Base-by-base conservation (phyloP, 1,284 basidiomycete species). In the Apiotrichum montevideense region DNA sequence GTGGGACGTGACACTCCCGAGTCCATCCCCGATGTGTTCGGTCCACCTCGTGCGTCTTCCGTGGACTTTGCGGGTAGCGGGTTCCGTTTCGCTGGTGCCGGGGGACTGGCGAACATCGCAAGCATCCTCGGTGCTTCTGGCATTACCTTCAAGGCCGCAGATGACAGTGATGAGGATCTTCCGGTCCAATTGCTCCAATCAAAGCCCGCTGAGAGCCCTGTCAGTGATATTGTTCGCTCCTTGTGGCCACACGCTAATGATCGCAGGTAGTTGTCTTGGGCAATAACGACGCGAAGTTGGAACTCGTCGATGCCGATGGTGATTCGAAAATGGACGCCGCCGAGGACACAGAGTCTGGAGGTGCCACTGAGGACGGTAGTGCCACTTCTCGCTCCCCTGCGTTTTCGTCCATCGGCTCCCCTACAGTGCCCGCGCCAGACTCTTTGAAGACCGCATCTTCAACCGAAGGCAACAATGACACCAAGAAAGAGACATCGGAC, bases 321-420 rank as follows among this genome's bases (percentile, higher is more conserved):
- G 80, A 79, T 32, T 82, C 81, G 14, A 81, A 83, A 45, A 79
- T 80, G 59, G 80, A 75, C 2, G 84, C 83, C 7, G 81, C 80
- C 33, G 73, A 72, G 39, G 69, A 76, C 37, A 84, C 81, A 1
- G 82, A 81, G n/a, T 74, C 83, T 2, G 87, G 85, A 7, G 76
- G 87, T 61, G 73, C 51, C 13, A 56, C 58, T 4, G 35, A 37
- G 21, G 57, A 59, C 1, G 35, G 37, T 29, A 42, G 21, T 35
- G 15, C 54, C 34, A 63, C 66, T 21, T 21, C 21, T 21, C 21
- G 21, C 2, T 34, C 56, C 13, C 66, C 70, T 1, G 51, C 60
- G 1, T 72, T 72, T 57, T 69, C 68, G 4, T 72, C 73, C 5
- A 69, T 73, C 46, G 72, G 72, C 5, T 73, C 71, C 15, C 71